phyloP scores from a whole-genome alignment of 2,329 filamentous ascomycete species.

The Eutypa lata region DNA sequence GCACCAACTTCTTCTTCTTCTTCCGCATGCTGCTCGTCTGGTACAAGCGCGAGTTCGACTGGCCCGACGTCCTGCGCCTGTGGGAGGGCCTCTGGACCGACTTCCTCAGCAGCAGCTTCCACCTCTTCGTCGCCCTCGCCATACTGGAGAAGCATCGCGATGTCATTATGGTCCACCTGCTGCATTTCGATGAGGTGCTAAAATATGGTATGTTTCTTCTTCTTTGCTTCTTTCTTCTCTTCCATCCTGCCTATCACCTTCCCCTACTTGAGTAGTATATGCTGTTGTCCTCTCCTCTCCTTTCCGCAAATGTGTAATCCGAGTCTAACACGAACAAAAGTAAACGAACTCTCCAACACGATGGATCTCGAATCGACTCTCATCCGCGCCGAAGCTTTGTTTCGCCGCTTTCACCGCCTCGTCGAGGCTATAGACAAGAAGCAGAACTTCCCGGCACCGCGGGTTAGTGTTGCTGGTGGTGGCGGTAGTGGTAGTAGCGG shows the following conservation, averaged over 20 bases:
- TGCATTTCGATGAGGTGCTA: slow-evolving; percentile 93
- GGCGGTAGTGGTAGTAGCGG: too few species aligned
- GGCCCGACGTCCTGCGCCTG: slow-evolving; percentile 78
- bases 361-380: slow-evolving; percentile 88
- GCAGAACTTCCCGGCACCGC: slow-evolving; percentile 70
- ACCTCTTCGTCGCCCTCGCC: slow-evolving; percentile 88
- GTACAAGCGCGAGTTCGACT: slow-evolving; percentile 97
- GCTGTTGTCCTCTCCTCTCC: too few species aligned
- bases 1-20: slow-evolving; percentile 99
- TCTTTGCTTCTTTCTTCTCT: background rate
- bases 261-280: too few species aligned
- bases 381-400: slow-evolving; percentile 83
- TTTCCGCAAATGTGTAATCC: slow-evolving; percentile 3
- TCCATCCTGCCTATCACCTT: background rate
- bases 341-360: slow-evolving; percentile 90
- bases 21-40: slow-evolving; percentile 98
- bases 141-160: slow-evolving; percentile 95
- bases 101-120: slow-evolving; percentile 82
- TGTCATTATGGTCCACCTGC: slow-evolving; percentile 90
- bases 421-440: slow-evolving; percentile 93
- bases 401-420: slow-evolving; percentile 80
- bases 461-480: slow-evolving; percentile 15
- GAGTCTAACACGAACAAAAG: slow-evolving; percentile 40
- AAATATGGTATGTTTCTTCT: slow-evolving; percentile 72
- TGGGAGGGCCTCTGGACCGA: slow-evolving; percentile 98